Evolutionary conservation across 345 rosid species (phyloP), one percentile per base, ranked within the genome.

Genomic region (Toxicodendron radicans): DNA sequence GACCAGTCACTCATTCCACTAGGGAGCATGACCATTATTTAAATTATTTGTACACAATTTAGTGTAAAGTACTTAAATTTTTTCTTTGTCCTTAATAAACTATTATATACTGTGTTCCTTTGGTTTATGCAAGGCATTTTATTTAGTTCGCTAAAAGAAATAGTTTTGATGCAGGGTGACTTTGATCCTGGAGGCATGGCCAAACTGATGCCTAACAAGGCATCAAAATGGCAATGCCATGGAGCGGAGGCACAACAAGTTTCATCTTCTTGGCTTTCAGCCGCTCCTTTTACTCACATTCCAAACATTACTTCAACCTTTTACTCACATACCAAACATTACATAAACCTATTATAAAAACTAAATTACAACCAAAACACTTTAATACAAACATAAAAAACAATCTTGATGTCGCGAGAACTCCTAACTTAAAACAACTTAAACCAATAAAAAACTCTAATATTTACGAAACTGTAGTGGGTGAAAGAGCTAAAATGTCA

Each of bases 221-320:
- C 27, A 51, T 41, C 41, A 64, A 16, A 64, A 64, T 53, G 30
- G 35, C 8, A 18, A 21, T 1, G 35, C 58, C 58, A 18, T 27
- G 41, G 43, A 30, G 43, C 17, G 16, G 18, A 48, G 30, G 46
- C 58, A 48, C 23, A 53, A 48, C 23, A 53, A 51, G 21, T 20
- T 10, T 35, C 33, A 20, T 53, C 45, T 4, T 35, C 53, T 11
- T 23, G 33, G 12, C 41, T 9, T 35, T 64, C 70, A 27, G 56
- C 75, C 2, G 10, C 58, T 48, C 46, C 11, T 60, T 71, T 30
- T 60, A 60, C 66, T 71, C 67, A 60, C 66, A 58, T 60, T 49
- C 67, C 66, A 43, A 73, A 62, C 75, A 72, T 61, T 72, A 72
- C 32, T 48, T 30, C 48, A 48, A 32, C 20, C 32, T 11, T 64